Base-by-base conservation (phyloP, 371 early-diverging fungal species). In the Cokeromyces recurvatus region DNA sequence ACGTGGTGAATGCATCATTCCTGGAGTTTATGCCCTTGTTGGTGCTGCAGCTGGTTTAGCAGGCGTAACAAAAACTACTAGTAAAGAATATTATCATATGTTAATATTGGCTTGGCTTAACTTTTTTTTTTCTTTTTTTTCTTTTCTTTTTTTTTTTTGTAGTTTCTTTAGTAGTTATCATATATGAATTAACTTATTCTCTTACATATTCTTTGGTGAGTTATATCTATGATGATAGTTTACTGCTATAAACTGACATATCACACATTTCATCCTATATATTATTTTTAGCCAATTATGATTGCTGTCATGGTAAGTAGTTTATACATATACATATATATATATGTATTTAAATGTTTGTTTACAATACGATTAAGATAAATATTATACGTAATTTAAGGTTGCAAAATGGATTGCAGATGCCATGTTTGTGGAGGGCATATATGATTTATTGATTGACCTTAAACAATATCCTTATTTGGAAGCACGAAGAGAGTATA, bases 121-220 rank as follows among this genome's bases (percentile, higher is more conserved):
- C 15, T 7, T 37, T 37, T 37, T 37, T 37, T 10, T 37, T 37
- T 4, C 10, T 2, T 4, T 37, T 3, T 19, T 37, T 19, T 19
- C n/a, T n/a, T n/a, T n/a, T n/a, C n/a, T n/a, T n/a, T n/a, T n/a
- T n/a, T 32, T 32, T 10, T 17, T 40, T 12, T 40, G 4, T 55
- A 68, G 92, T 95, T 4, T 92, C 94, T 0, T 67, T 95, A 7
- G 90, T 87, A 23, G 92, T 95, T 29, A 92, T 95, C 55, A 87
- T 95, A 86, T 91, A 95, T 69, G 97, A 97, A 65, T 69, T 97
- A 27, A 95, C 97, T 0, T 92, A 92, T 25, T 86, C 91, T 1
- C 64, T 94, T 15, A 86, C 86, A 10, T 92, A 92, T 48, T 73
- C 76, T 19, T 49, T 74, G 38, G 71, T 71, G 64, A 61, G 62